Evolutionary conservation across 148 eudicot genomes (phyloP).

Genomic region (Vaccinium darrowii): DNA sequence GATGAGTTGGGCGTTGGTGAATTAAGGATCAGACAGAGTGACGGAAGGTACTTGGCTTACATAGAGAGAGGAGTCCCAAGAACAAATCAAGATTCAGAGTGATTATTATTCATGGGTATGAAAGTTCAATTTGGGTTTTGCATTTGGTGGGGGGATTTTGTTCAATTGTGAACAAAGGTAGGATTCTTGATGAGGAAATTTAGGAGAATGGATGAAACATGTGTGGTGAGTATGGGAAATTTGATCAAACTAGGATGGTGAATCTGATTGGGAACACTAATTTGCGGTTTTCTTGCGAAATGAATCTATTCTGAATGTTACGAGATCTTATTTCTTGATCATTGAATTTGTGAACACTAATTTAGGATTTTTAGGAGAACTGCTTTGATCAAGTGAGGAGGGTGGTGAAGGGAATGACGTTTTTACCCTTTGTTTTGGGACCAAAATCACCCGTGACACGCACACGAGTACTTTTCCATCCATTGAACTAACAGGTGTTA

Average conservation of each 20-base stretch:
- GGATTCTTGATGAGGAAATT: neutral
- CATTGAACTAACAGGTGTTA: too few relatives aligned
- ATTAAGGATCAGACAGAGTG: conserved; percentile 42
- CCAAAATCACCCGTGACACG: too few relatives aligned
- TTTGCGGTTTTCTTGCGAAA: neutral
- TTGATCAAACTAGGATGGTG: neutral
- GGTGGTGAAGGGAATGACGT: too few relatives aligned
- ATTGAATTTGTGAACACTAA: too few relatives aligned
- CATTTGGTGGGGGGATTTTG: neutral
- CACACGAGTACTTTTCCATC: too few relatives aligned
- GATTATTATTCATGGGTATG: conserved; percentile 65
- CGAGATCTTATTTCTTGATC: too few relatives aligned
- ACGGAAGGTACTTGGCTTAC: conserved; percentile 64
- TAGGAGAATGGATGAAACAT: neutral
- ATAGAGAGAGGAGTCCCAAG: conserved; percentile 56
- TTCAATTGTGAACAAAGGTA: neutral
- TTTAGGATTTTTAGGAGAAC: too few relatives aligned
- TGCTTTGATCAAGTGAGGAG: too few relatives aligned
- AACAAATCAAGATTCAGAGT: conserved; percentile 43
- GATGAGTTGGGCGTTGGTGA: conserved; percentile 25
- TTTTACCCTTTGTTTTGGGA: too few relatives aligned
- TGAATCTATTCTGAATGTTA: neutral
- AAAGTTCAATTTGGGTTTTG: conserved; percentile 20
- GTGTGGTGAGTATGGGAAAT: neutral
- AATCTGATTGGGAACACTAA: neutral